These are phyloP conservation scores for Phaeosphaeria sp. DNA, from an alignment of 2,329 filamentous ascomycete species.

Conservation along the genomic window DNA sequence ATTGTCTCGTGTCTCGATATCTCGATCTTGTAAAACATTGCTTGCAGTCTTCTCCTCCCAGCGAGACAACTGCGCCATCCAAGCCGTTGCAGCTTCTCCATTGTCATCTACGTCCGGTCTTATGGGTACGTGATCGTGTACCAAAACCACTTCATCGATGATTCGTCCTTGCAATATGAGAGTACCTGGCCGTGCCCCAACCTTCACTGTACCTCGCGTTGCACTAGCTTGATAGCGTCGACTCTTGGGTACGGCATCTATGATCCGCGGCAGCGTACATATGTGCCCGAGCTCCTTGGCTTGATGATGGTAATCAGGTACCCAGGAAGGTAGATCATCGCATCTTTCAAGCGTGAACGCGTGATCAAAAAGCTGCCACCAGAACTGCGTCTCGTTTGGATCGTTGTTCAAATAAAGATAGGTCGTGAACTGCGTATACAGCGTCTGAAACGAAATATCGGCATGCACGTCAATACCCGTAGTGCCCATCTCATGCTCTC, in stretches of 20 bases:
- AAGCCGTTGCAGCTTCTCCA: not conserved
- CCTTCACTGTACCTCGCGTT: not conserved
- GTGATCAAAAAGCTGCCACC: not conserved
- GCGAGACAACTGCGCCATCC: not conserved
- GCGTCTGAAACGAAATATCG: not conserved
- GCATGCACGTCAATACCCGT: not conserved
- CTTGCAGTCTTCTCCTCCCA: conserved; percentile 1
- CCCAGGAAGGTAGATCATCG: conserved; percentile 1
- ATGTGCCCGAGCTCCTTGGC: not conserved
- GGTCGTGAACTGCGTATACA: conserved; percentile 2
- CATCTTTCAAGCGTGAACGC: not conserved
- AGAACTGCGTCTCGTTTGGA: not conserved
- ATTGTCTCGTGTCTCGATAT: not conserved
- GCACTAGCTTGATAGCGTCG: not conserved
- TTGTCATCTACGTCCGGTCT: not conserved
- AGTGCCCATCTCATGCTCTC: not conserved
- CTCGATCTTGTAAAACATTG: not conserved
- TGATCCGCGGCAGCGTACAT: not conserved
- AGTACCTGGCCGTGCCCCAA: not conserved
- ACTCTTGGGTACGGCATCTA: not conserved
- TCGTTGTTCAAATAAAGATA: not conserved
- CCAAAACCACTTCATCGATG: not conserved
- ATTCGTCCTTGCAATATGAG: not conserved
- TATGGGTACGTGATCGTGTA: not conserved
- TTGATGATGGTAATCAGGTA: conserved; percentile 5